Conservation (phyloP, 495 filamentous ascomycete species). For the Aspergillus egyptiacus region DNA sequence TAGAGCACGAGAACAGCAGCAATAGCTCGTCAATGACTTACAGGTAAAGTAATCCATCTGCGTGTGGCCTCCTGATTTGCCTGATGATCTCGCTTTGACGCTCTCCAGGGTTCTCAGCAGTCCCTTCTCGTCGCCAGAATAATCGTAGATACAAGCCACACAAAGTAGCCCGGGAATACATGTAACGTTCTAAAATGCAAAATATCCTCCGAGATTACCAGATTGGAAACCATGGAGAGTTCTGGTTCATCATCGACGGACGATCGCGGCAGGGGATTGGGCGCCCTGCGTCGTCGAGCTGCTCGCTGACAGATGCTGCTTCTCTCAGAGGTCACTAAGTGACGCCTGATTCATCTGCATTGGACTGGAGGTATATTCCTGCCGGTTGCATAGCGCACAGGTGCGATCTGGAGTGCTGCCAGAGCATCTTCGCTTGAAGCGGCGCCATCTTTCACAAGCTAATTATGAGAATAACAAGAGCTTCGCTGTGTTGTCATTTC, state of each 20-base stretch:
- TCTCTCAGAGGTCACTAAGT: not conserved
- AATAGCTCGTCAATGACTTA: slow-evolving; percentile 5
- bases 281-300: not conserved
- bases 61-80: slow-evolving; percentile 23
- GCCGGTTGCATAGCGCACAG: slow-evolving; percentile 24
- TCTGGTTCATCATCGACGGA: slow-evolving; percentile 4
- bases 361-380: slow-evolving; percentile 10
- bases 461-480: slow-evolving; percentile 30
- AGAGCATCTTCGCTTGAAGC: slow-evolving; percentile 26
- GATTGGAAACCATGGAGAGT: slow-evolving; percentile 20
- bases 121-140: slow-evolving; percentile 23
- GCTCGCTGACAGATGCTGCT: not conserved
- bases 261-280: slow-evolving; percentile 1
- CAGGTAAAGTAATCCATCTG: slow-evolving; percentile 27
- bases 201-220: slow-evolving; percentile 26
- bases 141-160: slow-evolving; percentile 20
- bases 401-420: slow-evolving; percentile 16
- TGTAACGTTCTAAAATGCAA: slow-evolving; percentile 24
- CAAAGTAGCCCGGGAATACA: slow-evolving; percentile 19
- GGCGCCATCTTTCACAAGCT: slow-evolving; percentile 29
- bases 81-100: slow-evolving; percentile 12
- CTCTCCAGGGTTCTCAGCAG: slow-evolving; percentile 23
- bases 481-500: slow-evolving; percentile 7
- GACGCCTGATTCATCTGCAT: not conserved
- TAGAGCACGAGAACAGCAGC: not conserved